phyloP scores from a whole-genome alignment of 768 basidiomycete species.

The Xerocomus brunneocitrinus region DNA sequence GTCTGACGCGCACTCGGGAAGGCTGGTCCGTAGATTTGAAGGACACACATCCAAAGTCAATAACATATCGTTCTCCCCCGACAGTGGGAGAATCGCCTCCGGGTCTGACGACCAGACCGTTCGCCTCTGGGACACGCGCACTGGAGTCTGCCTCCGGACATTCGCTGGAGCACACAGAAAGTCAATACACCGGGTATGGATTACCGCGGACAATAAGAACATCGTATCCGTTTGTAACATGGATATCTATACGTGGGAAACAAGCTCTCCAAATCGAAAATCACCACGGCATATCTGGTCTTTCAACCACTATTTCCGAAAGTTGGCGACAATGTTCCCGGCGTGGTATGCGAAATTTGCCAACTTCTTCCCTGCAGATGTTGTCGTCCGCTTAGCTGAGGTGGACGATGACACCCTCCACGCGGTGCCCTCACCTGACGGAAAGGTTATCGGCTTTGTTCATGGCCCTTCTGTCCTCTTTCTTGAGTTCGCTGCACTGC shows the following conservation, averaged over 20 bases:
- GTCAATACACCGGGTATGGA: slow-evolving; percentile 13
- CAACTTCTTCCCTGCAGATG: neutral
- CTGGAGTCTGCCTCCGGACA: slow-evolving; percentile 16
- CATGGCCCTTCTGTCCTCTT: neutral
- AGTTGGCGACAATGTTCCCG: slow-evolving; percentile 6
- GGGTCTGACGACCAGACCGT: slow-evolving; percentile 19
- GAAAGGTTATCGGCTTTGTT: slow-evolving; percentile 3
- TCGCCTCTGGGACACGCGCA: slow-evolving; percentile 23
- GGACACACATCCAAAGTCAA: slow-evolving; percentile 18
- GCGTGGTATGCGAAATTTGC: slow-evolving; percentile 15
- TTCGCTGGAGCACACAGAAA: slow-evolving; percentile 13
- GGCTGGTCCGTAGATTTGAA: slow-evolving; percentile 5
- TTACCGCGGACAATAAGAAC: slow-evolving; percentile 13
- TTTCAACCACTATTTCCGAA: slow-evolving; percentile 5
- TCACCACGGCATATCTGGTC: slow-evolving; percentile 14
- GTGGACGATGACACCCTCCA: slow-evolving; percentile 10
- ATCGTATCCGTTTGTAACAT: slow-evolving; percentile 13
- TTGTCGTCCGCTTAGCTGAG: slow-evolving; percentile 6
- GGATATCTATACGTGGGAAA: slow-evolving; percentile 14
- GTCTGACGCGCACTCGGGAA: slow-evolving; percentile 10
- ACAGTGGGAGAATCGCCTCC: slow-evolving; percentile 15
- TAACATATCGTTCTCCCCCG: slow-evolving; percentile 19
- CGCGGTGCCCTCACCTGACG: slow-evolving; percentile 6
- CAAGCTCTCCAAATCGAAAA: slow-evolving; percentile 2
- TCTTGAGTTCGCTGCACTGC: neutral